Evolutionary conservation across 78 protist genomes (phyloP).

Genomic region (Dictyostelium citrinum): DNA sequence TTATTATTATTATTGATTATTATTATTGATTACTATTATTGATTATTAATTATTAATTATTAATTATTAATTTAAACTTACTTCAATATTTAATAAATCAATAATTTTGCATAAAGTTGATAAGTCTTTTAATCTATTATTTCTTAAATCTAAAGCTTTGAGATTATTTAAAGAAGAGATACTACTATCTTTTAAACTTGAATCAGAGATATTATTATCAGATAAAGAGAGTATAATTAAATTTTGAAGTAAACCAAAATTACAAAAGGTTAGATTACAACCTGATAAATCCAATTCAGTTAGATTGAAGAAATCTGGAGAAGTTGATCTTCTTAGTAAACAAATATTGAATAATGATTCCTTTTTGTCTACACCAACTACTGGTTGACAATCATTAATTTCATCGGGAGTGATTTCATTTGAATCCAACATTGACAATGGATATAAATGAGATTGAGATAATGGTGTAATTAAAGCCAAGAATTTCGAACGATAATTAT

Average conservation of each 20-base stretch:
- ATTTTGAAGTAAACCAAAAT: background rate
- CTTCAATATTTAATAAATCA: conserved; percentile 13
- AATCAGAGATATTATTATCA: conserved; percentile 40
- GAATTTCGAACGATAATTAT: conserved; percentile 29
- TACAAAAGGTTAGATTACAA: background rate
- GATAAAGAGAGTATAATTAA: conserved; percentile 34
- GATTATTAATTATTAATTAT: background rate
- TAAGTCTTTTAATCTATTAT: conserved; percentile 62
- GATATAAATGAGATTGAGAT: conserved; percentile 4
- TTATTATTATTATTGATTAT: background rate
- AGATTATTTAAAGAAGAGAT: background rate
- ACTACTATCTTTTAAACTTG: conserved; percentile 20
- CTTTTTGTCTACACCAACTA: background rate
- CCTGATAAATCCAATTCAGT: conserved; percentile 32
- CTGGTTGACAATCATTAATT: background rate
- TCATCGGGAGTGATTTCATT: conserved; percentile 39
- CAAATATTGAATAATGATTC: conserved; percentile 25
- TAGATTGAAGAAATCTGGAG: background rate
- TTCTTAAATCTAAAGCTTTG: conserved; percentile 63
- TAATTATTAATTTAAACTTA: background rate
- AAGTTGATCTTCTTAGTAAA: background rate
- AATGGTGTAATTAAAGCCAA: background rate
- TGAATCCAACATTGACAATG: conserved; percentile 42
- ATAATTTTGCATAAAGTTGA: background rate
- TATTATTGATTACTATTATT: too few relatives aligned